phyloP scores from a whole-genome alignment of 2,329 filamentous ascomycete species.

The Hypoxylon sp. region DNA sequence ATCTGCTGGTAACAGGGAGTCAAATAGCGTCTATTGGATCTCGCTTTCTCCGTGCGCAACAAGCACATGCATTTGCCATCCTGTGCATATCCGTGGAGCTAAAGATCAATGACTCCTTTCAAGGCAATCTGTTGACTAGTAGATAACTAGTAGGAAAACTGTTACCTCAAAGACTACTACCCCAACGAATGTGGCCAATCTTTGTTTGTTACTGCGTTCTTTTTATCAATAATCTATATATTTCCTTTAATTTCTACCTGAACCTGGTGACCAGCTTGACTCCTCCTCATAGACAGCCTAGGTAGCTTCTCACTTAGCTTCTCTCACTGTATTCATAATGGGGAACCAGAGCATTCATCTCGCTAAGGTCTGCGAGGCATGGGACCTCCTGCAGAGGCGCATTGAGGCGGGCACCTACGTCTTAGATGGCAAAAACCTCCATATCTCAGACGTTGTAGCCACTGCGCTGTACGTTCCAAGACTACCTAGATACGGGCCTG shows the following conservation, averaged over 20 bases:
- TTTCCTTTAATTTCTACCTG: slow-evolving; percentile 1
- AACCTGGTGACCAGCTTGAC: neutral
- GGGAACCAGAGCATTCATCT: slow-evolving; percentile 37
- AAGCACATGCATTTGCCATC: slow-evolving; percentile 7
- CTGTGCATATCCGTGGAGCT: slow-evolving; percentile 7
- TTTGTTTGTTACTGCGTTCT: slow-evolving; percentile 11
- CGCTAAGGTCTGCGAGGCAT: slow-evolving; percentile 41
- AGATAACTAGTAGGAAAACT: slow-evolving; percentile 10
- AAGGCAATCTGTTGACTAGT: slow-evolving; percentile 6
- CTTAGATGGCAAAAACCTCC: slow-evolving; percentile 39
- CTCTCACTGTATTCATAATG: slow-evolving; percentile 28
- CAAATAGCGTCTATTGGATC: slow-evolving; percentile 2
- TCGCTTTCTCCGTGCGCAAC: slow-evolving; percentile 7
- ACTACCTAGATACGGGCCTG: neutral
- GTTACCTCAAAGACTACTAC: slow-evolving; percentile 20
- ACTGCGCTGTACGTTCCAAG: slow-evolving; percentile 36
- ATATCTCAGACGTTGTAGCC: slow-evolving; percentile 43
- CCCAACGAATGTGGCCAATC: slow-evolving; percentile 2
- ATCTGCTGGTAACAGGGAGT: slow-evolving; percentile 6
- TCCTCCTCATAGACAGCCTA: neutral
- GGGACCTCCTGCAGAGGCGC: slow-evolving; percentile 39
- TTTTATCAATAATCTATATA: slow-evolving; percentile 34
- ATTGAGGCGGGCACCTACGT: slow-evolving; percentile 38
- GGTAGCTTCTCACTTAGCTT: slow-evolving; percentile 7
- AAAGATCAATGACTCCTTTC: slow-evolving; percentile 19